Evolutionary conservation across 1,284 basidiomycete species (phyloP).

Genomic region (Cryptococcus neoformans): DNA sequence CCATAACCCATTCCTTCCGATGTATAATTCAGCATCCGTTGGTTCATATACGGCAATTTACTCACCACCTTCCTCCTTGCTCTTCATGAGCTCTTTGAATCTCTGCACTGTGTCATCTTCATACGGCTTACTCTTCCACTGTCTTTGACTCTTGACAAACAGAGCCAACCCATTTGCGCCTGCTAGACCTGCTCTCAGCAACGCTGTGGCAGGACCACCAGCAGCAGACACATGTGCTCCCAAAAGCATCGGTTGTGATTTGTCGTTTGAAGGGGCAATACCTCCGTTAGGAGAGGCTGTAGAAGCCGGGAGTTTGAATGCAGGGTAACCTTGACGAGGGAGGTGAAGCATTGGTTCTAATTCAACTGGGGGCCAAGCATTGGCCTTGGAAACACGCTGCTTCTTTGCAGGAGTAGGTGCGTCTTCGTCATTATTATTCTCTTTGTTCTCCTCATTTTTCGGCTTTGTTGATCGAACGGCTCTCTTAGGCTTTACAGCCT

Average conservation of each 20-base stretch:
- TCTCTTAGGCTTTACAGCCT: no score
- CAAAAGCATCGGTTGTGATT: slow-evolving; percentile 46
- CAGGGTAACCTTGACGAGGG: slow-evolving; percentile 33
- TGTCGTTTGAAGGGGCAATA: slow-evolving; percentile 12
- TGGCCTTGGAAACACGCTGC: slow-evolving; percentile 19
- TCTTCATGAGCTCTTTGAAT: slow-evolving; percentile 50
- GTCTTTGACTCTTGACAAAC: slow-evolving; percentile 78
- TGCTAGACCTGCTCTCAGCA: slow-evolving; percentile 67
- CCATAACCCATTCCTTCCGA: slow-evolving; percentile 56
- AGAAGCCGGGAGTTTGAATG: slow-evolving; percentile 17
- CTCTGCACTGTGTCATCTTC: slow-evolving; percentile 14
- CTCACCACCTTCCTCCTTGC: slow-evolving; percentile 43
- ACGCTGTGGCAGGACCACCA: slow-evolving; percentile 71
- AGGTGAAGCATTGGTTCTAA: slow-evolving; percentile 40
- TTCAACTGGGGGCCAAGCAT: slow-evolving; percentile 38
- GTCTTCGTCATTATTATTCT: neutral
- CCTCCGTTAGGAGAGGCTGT: slow-evolving; percentile 19
- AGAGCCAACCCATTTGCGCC: slow-evolving; percentile 78
- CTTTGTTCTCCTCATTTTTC: neutral
- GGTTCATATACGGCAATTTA: slow-evolving; percentile 1
- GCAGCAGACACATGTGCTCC: slow-evolving; percentile 80
- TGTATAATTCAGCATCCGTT: neutral
- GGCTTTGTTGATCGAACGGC: no score
- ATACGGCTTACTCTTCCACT: slow-evolving; percentile 64
- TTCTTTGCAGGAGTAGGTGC: slow-evolving; percentile 16